Conservation (phyloP, 2,329 filamentous ascomycete genomes). For the Blumeriella jaapii region DNA sequence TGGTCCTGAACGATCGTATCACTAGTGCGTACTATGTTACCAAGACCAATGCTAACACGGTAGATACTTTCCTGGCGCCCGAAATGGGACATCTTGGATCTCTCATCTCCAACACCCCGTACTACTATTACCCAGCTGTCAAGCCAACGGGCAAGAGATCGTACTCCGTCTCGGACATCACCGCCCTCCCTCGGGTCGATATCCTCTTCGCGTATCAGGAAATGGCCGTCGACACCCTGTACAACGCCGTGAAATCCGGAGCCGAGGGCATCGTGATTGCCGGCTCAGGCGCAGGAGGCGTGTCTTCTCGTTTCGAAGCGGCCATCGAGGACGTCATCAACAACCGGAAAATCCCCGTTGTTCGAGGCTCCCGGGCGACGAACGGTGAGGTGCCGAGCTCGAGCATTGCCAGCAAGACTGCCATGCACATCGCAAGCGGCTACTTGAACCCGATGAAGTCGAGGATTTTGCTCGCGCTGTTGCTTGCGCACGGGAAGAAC, state of each 20-base stretch:
- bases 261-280: constrained; percentile 44
- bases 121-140: constrained; percentile 36
- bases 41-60: constrained; percentile 50
- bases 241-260: constrained; percentile 36
- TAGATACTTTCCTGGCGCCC: constrained; percentile 48
- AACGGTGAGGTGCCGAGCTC: constrained; percentile 30
- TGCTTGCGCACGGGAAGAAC: constrained; percentile 17
- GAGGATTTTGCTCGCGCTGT: constrained; percentile 35
- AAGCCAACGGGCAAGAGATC: constrained; percentile 35
- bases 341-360: constrained; percentile 36
- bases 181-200: constrained; percentile 38
- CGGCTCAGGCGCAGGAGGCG: constrained; percentile 42
- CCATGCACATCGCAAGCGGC: constrained; percentile 33
- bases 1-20: constrained; percentile 52
- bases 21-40: constrained; percentile 44
- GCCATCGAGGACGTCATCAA: constrained; percentile 35
- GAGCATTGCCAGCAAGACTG: constrained; percentile 14
- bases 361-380: constrained; percentile 39
- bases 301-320: constrained; percentile 30
- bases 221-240: constrained; percentile 36
- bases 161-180: constrained; percentile 31
- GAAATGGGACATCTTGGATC: constrained; percentile 47
- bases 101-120: constrained; percentile 45
- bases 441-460: constrained; percentile 46
- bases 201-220: constrained; percentile 45